These are phyloP conservation scores for Metschnikowia drakensbergensis DNA, from an alignment of 805 yeast genomes.

Conservation along the genomic window DNA sequence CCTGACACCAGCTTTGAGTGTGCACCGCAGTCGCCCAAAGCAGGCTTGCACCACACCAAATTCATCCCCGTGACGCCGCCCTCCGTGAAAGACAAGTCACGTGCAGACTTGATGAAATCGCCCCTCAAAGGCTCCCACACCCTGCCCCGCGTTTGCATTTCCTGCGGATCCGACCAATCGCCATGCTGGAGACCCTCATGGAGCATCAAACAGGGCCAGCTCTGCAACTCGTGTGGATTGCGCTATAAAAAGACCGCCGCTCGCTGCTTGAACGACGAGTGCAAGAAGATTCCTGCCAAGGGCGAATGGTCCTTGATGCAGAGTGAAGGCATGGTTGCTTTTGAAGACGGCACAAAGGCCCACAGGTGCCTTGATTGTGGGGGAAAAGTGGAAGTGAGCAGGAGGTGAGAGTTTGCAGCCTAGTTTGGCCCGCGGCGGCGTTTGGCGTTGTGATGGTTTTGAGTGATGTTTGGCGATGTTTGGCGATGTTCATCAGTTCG, in stretches of 20 bases:
- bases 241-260: constrained; percentile 93
- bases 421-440: not conserved
- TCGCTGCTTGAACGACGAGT: constrained; percentile 69
- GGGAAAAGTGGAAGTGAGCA: constrained; percentile 37
- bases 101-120: constrained; percentile 30
- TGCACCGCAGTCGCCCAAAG: not conserved
- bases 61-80: constrained; percentile 44
- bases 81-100: constrained; percentile 28
- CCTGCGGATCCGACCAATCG: constrained; percentile 85
- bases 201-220: constrained; percentile 87
- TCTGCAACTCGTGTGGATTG: constrained; percentile 94
- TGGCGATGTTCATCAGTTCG: not conserved
- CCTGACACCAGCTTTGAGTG: not conserved
- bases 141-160: constrained; percentile 64
- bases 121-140: constrained; percentile 26
- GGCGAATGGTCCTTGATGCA: constrained; percentile 92
- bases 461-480: not conserved
- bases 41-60: constrained; percentile 8
- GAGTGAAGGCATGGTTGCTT: constrained; percentile 50
- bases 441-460: not conserved
- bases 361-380: constrained; percentile 43
- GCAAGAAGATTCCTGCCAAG: constrained; percentile 91
- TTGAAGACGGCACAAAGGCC: constrained; percentile 39
- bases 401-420: not conserved
- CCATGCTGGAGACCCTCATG: constrained; percentile 99